Conservation (phyloP, 2,329 filamentous ascomycete genomes). For the Metarhizium album region DNA sequence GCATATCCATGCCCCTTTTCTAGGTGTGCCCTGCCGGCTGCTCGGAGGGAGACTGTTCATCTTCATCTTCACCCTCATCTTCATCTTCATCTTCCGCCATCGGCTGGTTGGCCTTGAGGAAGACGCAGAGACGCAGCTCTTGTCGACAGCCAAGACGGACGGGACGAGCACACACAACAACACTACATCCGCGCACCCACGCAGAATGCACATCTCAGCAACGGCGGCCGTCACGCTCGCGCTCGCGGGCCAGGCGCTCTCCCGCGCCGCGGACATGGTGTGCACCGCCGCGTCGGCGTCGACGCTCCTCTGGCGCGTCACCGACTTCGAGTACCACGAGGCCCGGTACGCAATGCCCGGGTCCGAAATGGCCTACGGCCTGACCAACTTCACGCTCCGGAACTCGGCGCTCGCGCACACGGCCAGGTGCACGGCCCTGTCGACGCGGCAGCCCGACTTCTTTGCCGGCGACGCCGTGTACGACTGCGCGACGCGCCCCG, state of each 20-base stretch:
- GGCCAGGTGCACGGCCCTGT: neutral
- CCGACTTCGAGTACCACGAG: neutral
- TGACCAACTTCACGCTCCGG: conserved; percentile 1
- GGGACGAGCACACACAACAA: neutral
- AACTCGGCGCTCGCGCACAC: conserved; percentile 1
- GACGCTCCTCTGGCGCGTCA: neutral
- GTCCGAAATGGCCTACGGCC: neutral
- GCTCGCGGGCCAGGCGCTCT: neutral
- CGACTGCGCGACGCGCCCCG: neutral
- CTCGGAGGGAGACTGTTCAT: too few relatives aligned
- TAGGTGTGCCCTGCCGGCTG: too few relatives aligned
- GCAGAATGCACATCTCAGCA: neutral
- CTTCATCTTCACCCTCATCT: too few relatives aligned
- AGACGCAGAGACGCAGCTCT: too few relatives aligned
- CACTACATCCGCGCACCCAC: neutral
- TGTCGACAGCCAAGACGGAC: too few relatives aligned
- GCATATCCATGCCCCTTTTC: too few relatives aligned
- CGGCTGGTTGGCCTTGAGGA: too few relatives aligned
- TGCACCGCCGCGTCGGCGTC: neutral
- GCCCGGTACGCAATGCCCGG: neutral
- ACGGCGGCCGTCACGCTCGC: neutral
- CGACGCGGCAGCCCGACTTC: neutral
- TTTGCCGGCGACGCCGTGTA: neutral
- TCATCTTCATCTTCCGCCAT: too few relatives aligned
- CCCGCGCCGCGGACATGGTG: conserved; percentile 1